Evolutionary conservation across 2,329 filamentous ascomycete species (phyloP).

Genomic region (Neoascochyta sp.): DNA sequence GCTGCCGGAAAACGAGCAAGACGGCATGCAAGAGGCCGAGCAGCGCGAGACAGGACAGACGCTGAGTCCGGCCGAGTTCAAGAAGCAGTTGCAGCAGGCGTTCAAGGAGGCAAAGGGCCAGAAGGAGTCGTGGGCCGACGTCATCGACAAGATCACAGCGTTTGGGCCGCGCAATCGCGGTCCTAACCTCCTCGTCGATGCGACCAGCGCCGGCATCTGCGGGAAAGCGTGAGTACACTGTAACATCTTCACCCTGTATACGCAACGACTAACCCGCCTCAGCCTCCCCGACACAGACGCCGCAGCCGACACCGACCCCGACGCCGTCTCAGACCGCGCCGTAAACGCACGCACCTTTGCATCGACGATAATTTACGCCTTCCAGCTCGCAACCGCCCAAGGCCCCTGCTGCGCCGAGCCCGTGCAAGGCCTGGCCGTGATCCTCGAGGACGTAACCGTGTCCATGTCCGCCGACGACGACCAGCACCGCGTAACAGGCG

Average conservation of each 20-base stretch:
- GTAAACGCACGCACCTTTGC: conserved; percentile 66
- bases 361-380: conserved; percentile 89
- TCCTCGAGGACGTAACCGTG: conserved; percentile 75
- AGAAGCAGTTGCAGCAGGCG: conserved; percentile 62
- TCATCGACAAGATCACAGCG: conserved; percentile 76
- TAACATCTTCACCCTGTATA: background rate
- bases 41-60: conserved; percentile 55
- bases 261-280: too few species aligned
- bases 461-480: conserved; percentile 54
- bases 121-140: conserved; percentile 71
- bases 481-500: conserved; percentile 78
- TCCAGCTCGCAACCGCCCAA: conserved; percentile 85
- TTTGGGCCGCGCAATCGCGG: conserved; percentile 85
- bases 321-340: conserved; percentile 13
- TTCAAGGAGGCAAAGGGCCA: conserved; percentile 71
- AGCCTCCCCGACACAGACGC: conserved; percentile 1
- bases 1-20: conserved; percentile 49
- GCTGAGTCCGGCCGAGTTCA: conserved; percentile 73
- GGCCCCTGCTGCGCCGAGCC: conserved; percentile 91
- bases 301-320: conserved; percentile 30
- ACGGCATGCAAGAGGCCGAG: conserved; percentile 48
- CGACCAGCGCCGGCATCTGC: conserved; percentile 67
- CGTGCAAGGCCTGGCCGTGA: conserved; percentile 86
- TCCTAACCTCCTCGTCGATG: conserved; percentile 85
- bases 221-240: conserved; percentile 61